Base-by-base conservation (phyloP, 805 yeast genomes). In the Wickerhamiella cacticola region DNA sequence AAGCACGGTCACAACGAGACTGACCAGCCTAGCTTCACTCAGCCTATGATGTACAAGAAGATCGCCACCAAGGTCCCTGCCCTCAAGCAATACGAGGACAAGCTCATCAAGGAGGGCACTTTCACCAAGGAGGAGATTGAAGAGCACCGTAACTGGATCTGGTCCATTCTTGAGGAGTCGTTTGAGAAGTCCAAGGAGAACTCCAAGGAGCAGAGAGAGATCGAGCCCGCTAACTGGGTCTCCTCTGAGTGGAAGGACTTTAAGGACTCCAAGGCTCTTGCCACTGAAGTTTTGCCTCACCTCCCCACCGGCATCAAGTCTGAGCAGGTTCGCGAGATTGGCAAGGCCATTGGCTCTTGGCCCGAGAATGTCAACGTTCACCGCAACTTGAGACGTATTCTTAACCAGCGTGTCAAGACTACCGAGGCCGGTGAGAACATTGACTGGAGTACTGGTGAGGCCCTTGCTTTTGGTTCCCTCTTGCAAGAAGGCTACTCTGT, bases 371-470 rank as follows among this genome's bases (percentile, higher is more conserved):
- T 92, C 67, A 85, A 82, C 62, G 80, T 87, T 49, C 99, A 92
- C 76, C 81, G 85, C 68, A 92, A 92, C 74, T 75, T 92, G 70
- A 86, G 88, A 76, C 85, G 99, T 75, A 92, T 92, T 61, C 74
- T 92, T 67, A 78, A 75, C 63, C 75, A 78, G 61, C 84, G 98
- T 72, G 76, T 82, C 68, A 92, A 92, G 73, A 67, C 95, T 41
- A 75, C 80, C 51, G 92, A 85, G 57, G 66, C 78, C 16, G 98
- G 98, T 63, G 86, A 82, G 68, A 94, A 89, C 62, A 86, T 92
- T 56, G 99, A 92, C 68, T 92, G 97, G 98, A 82, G 98, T 42
- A 92, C 99, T 50, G 99, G 95, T 77, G 99, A 92, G 73, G 97
- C 97, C 42, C 78, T 92, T 59, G 98, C 98, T 16, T 89, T 81